Evolutionary conservation across 2,329 filamentous ascomycete genomes (phyloP).

Genomic region (Talaromyces albobiverticillius): DNA sequence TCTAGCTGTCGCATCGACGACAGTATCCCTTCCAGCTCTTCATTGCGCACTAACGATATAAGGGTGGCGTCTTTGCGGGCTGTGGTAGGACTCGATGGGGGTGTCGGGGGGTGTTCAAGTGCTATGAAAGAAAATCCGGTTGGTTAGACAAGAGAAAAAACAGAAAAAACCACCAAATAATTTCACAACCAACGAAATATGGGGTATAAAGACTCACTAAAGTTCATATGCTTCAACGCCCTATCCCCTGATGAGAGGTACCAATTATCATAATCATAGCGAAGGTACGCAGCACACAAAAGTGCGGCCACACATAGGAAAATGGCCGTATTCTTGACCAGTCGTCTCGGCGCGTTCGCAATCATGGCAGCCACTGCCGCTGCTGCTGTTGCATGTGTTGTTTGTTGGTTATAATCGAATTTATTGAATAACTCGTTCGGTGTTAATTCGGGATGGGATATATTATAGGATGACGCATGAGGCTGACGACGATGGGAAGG

Average conservation of each 20-base stretch:
- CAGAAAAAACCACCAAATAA: background rate
- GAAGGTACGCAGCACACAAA: conserved; percentile 4
- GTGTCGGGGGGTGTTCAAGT: background rate
- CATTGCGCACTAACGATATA: conserved; percentile 86
- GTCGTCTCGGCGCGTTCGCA: conserved; percentile 2
- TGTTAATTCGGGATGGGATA: no score
- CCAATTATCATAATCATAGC: conserved; percentile 5
- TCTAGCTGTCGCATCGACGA: conserved; percentile 89
- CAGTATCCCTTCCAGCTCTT: conserved; percentile 79
- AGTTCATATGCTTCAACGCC: conserved; percentile 6
- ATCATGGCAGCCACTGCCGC: conserved; percentile 8
- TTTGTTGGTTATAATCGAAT: no score
- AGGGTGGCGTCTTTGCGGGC: conserved; percentile 90
- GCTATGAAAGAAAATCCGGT: background rate
- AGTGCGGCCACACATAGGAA: background rate
- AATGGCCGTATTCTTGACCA: background rate
- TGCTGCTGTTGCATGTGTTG: background rate
- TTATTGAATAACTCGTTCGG: no score
- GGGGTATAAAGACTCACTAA: no score
- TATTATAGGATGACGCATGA: background rate
- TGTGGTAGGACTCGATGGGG: background rate
- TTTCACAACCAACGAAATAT: background rate
- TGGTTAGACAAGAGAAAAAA: background rate
- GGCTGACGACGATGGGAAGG: background rate
- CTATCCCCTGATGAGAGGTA: conserved; percentile 15